Conservation (phyloP, 169 alveolate genomes). For the Hepatocystis sp. region DNA sequence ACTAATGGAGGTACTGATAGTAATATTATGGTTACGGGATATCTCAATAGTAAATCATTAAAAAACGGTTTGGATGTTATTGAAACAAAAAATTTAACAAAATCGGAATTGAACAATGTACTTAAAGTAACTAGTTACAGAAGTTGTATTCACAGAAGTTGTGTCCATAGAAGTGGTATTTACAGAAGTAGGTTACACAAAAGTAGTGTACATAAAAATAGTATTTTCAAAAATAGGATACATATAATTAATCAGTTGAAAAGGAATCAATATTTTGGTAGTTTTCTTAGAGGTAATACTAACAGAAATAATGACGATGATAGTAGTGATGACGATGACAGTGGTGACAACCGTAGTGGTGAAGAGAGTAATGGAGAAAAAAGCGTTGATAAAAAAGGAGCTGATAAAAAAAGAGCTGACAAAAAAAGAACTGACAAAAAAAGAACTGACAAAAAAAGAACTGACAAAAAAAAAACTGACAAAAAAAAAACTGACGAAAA, state of each 20-base stretch:
- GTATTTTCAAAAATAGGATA: not conserved
- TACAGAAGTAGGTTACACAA: no score
- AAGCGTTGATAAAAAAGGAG: not conserved
- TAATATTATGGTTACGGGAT: constrained; percentile 2
- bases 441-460: constrained; percentile 1
- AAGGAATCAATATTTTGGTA: constrained; percentile 10
- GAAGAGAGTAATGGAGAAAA: constrained; percentile 56
- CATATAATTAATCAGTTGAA: not conserved
- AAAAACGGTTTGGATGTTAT: not conserved
- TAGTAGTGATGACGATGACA: constrained; percentile 29
- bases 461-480: not conserved
- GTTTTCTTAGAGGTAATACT: not conserved
- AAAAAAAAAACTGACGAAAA: not conserved
- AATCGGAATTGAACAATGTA: no score
- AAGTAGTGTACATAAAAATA: no score
- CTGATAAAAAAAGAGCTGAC: not conserved
- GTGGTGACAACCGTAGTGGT: constrained; percentile 33
- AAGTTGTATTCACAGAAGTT: no score
- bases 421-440: constrained; percentile 1
- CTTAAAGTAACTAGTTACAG: no score
- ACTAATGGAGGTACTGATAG: not conserved
- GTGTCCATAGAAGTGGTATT: no score
- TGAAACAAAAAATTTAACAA: no score
- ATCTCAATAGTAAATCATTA: not conserved
- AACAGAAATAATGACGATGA: constrained; percentile 15